phyloP scores from a whole-genome alignment of 768 basidiomycete species.

The Galerina sulciceps region DNA sequence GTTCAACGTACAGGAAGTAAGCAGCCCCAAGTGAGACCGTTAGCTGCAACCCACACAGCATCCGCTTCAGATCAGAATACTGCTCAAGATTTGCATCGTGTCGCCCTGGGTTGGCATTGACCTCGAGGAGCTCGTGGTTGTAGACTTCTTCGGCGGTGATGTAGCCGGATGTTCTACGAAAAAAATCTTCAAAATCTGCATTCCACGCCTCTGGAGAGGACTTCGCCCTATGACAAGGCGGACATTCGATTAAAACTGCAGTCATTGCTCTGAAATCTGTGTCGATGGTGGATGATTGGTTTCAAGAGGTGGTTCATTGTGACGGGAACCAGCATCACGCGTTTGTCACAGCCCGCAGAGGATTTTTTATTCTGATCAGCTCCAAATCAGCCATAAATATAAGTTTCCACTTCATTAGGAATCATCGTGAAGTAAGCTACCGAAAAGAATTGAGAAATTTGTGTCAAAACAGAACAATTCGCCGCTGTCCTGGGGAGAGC shows the following conservation, averaged over 20 bases:
- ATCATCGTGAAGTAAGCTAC: no score
- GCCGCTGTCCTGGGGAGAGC: no score
- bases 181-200: neutral
- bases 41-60: neutral
- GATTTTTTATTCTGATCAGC: no score
- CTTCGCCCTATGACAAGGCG: constrained; percentile 1
- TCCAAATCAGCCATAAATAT: no score
- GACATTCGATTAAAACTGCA: neutral
- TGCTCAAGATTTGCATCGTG: neutral
- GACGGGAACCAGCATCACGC: no score
- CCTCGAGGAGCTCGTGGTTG: neutral
- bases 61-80: neutral
- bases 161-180: neutral
- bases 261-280: no score
- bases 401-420: no score
- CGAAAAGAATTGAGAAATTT: no score
- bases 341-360: no score
- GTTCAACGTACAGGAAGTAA: neutral
- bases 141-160: neutral
- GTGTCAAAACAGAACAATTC: no score
- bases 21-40: neutral
- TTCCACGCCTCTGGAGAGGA: neutral
- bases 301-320: no score
- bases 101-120: neutral
- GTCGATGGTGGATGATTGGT: no score